Percentiles rank a stretch among this genome's conserved stretches.
These are phyloP conservation scores for Porogramme epimiltina DNA, from an alignment of 1,284 basidiomycete genomes.

Conservation along the genomic window DNA sequence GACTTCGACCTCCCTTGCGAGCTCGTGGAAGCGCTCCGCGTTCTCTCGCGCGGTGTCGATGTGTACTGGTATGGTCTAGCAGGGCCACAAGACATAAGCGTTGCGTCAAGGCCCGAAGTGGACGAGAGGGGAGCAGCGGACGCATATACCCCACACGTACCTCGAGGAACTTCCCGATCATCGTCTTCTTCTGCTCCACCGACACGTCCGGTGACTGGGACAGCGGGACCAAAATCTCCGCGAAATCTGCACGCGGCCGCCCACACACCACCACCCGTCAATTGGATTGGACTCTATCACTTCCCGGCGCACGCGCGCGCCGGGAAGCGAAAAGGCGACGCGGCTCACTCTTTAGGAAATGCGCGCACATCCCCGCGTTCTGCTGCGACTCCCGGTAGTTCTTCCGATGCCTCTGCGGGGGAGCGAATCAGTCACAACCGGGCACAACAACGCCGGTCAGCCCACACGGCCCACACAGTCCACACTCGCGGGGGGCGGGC, in stretches of 20 bases:
- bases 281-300: not conserved
- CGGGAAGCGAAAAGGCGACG: no score
- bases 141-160: constrained; percentile 7
- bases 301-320: no score
- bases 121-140: not conserved
- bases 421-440: no score
- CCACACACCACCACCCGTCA: no score
- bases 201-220: constrained; percentile 27
- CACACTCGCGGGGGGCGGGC: not conserved
- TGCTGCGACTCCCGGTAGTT: constrained; percentile 31
- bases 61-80: constrained; percentile 33
- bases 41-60: constrained; percentile 25
- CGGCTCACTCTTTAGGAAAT: constrained; percentile 28
- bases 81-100: no score
- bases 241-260: constrained; percentile 23
- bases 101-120: not conserved
- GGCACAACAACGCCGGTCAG: not conserved
- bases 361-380: constrained; percentile 31
- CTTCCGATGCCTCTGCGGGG: constrained; percentile 25
- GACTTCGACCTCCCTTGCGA: constrained; percentile 30
- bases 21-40: constrained; percentile 27
- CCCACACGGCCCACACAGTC: not conserved
- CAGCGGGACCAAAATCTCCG: constrained; percentile 29
- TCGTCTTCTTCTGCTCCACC: constrained; percentile 29
- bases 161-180: constrained; percentile 35